Evolutionary conservation across 768 basidiomycete species (phyloP), one percentile per base, ranked within the genome.

Genomic region (Dacryopinax primogenitus): DNA sequence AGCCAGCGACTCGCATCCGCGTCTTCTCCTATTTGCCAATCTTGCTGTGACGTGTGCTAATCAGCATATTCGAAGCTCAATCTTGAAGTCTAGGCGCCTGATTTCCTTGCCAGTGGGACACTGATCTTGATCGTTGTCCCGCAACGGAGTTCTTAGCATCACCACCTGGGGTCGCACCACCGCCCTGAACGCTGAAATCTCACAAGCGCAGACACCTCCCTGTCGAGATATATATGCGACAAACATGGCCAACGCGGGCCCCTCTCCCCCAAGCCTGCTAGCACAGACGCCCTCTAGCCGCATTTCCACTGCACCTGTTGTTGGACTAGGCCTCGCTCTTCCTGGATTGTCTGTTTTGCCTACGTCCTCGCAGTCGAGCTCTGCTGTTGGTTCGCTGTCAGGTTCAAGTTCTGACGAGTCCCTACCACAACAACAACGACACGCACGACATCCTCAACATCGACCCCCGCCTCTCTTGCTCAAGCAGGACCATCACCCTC

Each of bases 81-180:
- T 23, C 7, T 23, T 18, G 41, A 18, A 7, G 41, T 6, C 41
- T 18, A 18, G 7, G 18, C 41, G 18, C 23, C 18, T 18, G 18
- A 18, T 7, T 6, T 44, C 41, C 7, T n/a, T n/a, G n/a, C n/a
- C n/a, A n/a, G n/a, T n/a, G n/a, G n/a, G n/a, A n/a, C n/a, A n/a
- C n/a, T n/a, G n/a, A 39, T 39, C 37, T 39, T 58, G 51, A 58
- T 58, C 51, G 51, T 58, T 58, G 51, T 58, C 26, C 51, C 51
- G 51, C 51, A 58, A 44, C 41, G 23, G 41, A 7, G 45, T 15
- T 11, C 45, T 13, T 12, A 9, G 13, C 45, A 47, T 23, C 45
- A 13, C 45, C 45, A 47, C 45, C 45, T 26, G 37, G 11, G 12
- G 37, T n/a, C 37, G 37, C 37, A 39, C 37, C 37, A 39, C 37